Base-by-base conservation (phyloP, 2,329 filamentous ascomycete genomes). In the Septoria petroselini region DNA sequence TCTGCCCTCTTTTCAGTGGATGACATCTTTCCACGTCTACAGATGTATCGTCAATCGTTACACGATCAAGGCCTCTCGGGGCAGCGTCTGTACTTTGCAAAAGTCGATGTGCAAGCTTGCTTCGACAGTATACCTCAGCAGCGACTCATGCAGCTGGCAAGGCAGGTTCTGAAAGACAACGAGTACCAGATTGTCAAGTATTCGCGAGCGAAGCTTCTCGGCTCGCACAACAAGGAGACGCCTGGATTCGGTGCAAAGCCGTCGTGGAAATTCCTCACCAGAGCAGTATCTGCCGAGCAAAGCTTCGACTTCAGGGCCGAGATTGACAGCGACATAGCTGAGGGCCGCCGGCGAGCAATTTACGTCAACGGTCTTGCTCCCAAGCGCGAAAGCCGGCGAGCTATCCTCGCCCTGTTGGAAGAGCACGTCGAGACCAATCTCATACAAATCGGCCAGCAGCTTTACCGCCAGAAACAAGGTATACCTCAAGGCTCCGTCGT, bases 71-170 rank as follows among this genome's bases (percentile, higher is more conserved):
- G 70, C 0, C 50, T 68, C 1, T 55, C 57, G 0, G 60, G 69
- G 0, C 61, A 65, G 7, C 74, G 69, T 3, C 70, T 96, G 1
- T 97, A 87, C 69, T 95, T 97, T 69, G 91, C 84, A 53, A 98
- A 98, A 66, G 76, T 95, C 9, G 93, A 98, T 64, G 91, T 98
- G 15, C 81, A 88, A 65, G 83, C 88, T 2, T 95, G 91, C 60
- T 98, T 96, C 66, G 93, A 98, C 68, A 95, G 87, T 0, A 96
- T 98, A 37, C 93, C 93, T 0, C 93, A 97, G 66, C 70, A 78
- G 19, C 80, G 82, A 1, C 74, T 97, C 14, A 64, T 96, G 27
- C 66, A 75, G 18, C 73, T 97, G 19, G 78, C 94, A 55, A 71
- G 76, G 34, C 65, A 68, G 57, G 50, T 83, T 64, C 44, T 81